Base-by-base conservation (phyloP, 1,284 basidiomycete species). In the Naganishia albida region DNA sequence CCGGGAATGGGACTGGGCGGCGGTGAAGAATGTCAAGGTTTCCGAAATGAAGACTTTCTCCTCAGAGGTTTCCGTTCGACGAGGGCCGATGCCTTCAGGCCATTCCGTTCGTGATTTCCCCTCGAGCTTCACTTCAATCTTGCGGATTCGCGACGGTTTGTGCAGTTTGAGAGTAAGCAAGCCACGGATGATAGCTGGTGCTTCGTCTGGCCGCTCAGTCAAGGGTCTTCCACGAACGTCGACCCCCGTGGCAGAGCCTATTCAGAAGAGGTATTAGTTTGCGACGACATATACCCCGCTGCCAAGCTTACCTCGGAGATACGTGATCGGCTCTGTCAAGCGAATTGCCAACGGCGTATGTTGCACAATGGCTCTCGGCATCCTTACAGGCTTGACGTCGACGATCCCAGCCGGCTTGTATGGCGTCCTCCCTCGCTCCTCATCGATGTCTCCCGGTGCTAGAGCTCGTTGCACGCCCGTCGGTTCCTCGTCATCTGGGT, bases 51-150 rank as follows among this genome's bases (percentile, higher is more conserved):
- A 82, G 59, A 83, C 83, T 73, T 90, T 87, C 68, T 91, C 88
- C 75, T 97, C 95, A 10, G 83, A 85, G 18, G 91, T 83, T 64
- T 96, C 92, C 60, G 89, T 81, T 20, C 89, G 84, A 42, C 88
- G 83, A 34, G 89, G 86, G 63, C 91, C 93, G 67, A 90, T 84
- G 92, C 93, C 90, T 84, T 97, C 93, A 3, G 90, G 88, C 89
- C 93, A 96, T 69, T 85, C 84, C 16, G 84, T 85, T 62, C 81
- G 74, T 3, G 80, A 75, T 69, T 84, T 88, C 7, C 91, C 94
- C 59, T 86, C 82, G 23, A 98, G 81, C 70, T 87, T 86, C 51
- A 96, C 82, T 63, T 87, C 85, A 65, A 99, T 94, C 72, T 87
- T 90, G 42, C 88, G 88, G 72, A 99, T 88, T 75, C 88, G 87